Evolutionary conservation across 1,284 basidiomycete genomes (phyloP), one percentile per base, ranked within the genome.

Genomic region (Athelia psychrophila): DNA sequence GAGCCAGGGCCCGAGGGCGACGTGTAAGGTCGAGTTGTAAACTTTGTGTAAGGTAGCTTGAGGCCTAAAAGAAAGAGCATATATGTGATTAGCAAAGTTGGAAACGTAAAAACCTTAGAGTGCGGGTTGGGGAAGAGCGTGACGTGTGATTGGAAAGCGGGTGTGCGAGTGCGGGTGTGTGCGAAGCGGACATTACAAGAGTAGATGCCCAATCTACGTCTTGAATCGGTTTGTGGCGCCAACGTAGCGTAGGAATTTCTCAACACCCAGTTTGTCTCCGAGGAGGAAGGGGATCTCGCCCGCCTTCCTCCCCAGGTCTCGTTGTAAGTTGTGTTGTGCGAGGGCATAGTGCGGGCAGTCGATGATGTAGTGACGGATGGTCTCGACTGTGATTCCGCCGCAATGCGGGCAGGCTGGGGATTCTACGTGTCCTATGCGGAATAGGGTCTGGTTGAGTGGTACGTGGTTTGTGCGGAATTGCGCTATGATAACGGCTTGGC

Each of bases 381-480:
- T 59, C 38, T 69, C 63, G 0, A 46, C n/a, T 0, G 16, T 35
- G 0, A 13, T 32, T 0, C 10, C 25, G 0, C 45, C 23, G 53
- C 66, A 68, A 0, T 35, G 15, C 1, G 62, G 59, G 53, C 67
- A 69, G 13, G 22, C 10, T 8, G 56, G 49, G 10, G 53, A 50
- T 18, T 51, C 47, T 2, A 48, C 23, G 12, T 50, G 49, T 0
- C 49, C 19, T 12, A 69, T 64, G 2, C 55, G 46, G 24, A 59
- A 47, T 0, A 70, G 60, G 46, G 68, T 56, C 0, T 53, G 6
- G 23, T 64, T 56, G 9, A 70, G 62, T 0, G 66, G 59, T 0
- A 58, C 54, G 33, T 68, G 65, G 1, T 59, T 58, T 0, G 65
- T 62, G 8, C 60, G 58, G 0, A 70, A 60, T 46, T 68, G 67